A percentile compares a stretch with the other conserved stretches of the same genome.
These are phyloP conservation scores for Syzygium grande DNA, from an alignment of 345 rosid genomes.

Conservation along the genomic window DNA sequence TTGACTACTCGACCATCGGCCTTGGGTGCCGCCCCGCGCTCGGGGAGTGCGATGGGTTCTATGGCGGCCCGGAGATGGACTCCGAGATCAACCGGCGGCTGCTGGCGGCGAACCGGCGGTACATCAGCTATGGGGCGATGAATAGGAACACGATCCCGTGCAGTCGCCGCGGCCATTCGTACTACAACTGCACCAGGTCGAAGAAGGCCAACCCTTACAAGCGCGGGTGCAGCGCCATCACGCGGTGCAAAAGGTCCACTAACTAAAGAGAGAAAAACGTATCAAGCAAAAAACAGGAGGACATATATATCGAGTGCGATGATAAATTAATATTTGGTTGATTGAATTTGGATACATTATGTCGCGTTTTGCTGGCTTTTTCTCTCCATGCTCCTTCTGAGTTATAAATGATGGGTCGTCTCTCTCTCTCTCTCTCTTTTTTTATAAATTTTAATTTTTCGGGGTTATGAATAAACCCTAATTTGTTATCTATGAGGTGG, in stretches of 20 bases:
- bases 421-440: neutral
- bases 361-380: neutral
- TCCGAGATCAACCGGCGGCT: conserved; percentile 4
- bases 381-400: neutral
- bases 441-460: neutral
- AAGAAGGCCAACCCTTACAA: conserved; percentile 7
- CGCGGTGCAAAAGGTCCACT: conserved; percentile 3
- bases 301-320: neutral
- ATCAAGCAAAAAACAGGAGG: neutral
- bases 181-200: conserved; percentile 4
- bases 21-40: neutral
- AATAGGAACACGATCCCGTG: neutral
- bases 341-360: neutral
- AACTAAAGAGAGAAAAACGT: neutral
- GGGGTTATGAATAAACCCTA: neutral
- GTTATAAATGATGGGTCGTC: neutral
- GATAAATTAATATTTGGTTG: neutral
- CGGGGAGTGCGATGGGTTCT: neutral
- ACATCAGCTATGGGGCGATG: neutral
- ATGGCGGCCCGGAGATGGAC: neutral
- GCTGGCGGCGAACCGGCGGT: neutral
- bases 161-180: conserved; percentile 8
- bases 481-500: neutral
- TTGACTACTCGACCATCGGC: neutral
- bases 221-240: conserved; percentile 8